A percentile compares a stretch with the other conserved stretches of the same genome.
Evolutionary conservation across 2,329 filamentous ascomycete species (phyloP).

Genomic region (Pseudopithomyces maydicus): DNA sequence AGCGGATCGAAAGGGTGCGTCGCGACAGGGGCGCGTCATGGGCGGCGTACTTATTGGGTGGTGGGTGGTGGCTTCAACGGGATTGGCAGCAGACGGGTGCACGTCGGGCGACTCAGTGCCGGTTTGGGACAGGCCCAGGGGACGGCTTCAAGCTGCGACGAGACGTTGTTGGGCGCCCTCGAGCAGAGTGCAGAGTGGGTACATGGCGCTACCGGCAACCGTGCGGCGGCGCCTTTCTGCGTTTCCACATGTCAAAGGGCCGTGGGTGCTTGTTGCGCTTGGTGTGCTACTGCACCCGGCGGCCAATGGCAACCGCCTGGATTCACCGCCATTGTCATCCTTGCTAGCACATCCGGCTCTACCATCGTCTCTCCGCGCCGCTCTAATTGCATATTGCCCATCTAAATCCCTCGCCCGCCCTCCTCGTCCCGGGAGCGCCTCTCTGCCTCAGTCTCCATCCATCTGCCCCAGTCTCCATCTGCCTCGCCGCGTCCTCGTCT

Average conservation of each 20-base stretch:
- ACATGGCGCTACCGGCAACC: background rate
- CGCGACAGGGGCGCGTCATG: constrained; percentile 17
- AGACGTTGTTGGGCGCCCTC: background rate
- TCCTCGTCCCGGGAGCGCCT: constrained; percentile 12
- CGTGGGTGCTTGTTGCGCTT: background rate
- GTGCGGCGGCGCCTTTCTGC: background rate
- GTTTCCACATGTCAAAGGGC: constrained; percentile 4
- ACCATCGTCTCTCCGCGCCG: constrained; percentile 18
- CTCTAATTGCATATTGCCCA: constrained; percentile 26
- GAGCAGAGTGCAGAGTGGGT: background rate
- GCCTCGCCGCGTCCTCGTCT: background rate
- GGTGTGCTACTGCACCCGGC: background rate
- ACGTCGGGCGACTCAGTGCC: constrained; percentile 18
- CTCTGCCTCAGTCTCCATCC: background rate
- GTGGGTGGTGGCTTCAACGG: too few relatives aligned
- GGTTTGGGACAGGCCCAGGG: constrained; percentile 4
- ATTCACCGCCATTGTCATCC: constrained; percentile 7
- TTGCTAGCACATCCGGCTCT: constrained; percentile 15
- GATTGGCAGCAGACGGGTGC: constrained; percentile 3
- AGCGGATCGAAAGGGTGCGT: constrained; percentile 4
- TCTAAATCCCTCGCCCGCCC: constrained; percentile 30
- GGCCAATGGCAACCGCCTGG: constrained; percentile 3
- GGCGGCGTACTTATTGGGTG: too few relatives aligned
- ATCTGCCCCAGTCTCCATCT: background rate
- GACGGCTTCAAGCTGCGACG: background rate